These are phyloP conservation scores for Colletotrichum eleusines DNA, from an alignment of 2,329 filamentous ascomycete species.

Conservation along the genomic window DNA sequence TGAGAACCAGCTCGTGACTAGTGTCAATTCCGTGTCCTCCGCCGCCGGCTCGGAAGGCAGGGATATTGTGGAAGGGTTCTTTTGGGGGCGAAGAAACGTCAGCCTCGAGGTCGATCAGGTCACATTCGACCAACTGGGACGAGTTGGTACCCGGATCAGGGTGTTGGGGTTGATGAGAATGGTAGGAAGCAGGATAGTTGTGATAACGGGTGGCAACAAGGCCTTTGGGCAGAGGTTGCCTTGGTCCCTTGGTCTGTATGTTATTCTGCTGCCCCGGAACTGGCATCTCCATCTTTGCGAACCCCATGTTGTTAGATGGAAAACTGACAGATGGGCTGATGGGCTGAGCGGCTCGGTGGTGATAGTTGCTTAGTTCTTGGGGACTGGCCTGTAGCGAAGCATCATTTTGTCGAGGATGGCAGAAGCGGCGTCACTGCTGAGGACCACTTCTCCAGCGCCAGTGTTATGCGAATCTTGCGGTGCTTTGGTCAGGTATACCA, in stretches of 20 bases:
- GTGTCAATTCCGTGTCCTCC: not conserved
- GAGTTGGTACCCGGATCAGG: not conserved
- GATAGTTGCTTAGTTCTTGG: not conserved
- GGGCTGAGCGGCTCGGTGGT: slow-evolving; percentile 10
- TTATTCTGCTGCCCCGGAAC: slow-evolving; percentile 9
- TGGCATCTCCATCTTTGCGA: slow-evolving; percentile 34
- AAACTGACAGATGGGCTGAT: slow-evolving; percentile 4
- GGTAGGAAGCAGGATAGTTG: slow-evolving; percentile 8
- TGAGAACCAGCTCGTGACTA: slow-evolving; percentile 29
- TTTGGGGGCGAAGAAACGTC: slow-evolving; percentile 15
- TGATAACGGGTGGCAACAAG: slow-evolving; percentile 34
- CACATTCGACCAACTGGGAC: slow-evolving; percentile 13
- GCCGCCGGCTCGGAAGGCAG: not conserved
- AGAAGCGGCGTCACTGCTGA: not conserved
- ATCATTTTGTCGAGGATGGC: not conserved
- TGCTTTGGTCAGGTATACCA: slow-evolving; percentile 1
- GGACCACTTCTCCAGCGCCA: slow-evolving; percentile 15
- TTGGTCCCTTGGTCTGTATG: slow-evolving; percentile 21
- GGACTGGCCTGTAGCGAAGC: not conserved
- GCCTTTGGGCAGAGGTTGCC: slow-evolving; percentile 37
- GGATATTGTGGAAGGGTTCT: not conserved
- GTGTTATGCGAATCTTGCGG: not conserved
- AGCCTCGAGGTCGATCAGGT: slow-evolving; percentile 27
- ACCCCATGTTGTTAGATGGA: slow-evolving; percentile 26
- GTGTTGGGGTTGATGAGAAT: not conserved